These are phyloP conservation scores for Starmerella sirachaensis DNA, from an alignment of 805 yeast species.

Conservation along the genomic window DNA sequence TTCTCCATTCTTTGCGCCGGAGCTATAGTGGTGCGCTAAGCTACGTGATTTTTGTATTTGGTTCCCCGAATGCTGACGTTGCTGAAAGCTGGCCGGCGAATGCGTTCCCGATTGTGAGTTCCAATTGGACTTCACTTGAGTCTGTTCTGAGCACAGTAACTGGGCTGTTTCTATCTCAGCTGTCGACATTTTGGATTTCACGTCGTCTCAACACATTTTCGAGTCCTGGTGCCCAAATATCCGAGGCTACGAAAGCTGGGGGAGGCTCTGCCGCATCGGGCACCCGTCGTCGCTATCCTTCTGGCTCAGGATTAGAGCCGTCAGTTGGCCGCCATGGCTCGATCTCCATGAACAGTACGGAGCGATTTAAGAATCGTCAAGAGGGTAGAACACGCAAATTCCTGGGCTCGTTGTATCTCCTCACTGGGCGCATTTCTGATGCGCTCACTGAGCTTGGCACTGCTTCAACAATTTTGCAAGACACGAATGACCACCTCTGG, in stretches of 20 bases:
- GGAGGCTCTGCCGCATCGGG: background rate
- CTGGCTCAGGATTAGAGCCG: constrained; percentile 9
- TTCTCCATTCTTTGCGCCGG: constrained; percentile 34
- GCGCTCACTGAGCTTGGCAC: constrained; percentile 69
- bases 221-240: constrained; percentile 39
- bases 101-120: constrained; percentile 24
- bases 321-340: constrained; percentile 25
- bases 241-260: background rate
- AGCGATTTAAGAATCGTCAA: constrained; percentile 36
- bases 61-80: constrained; percentile 18
- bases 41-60: constrained; percentile 46
- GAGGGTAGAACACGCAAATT: constrained; percentile 66
- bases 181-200: constrained; percentile 56
- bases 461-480: constrained; percentile 46
- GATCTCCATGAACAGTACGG: constrained; percentile 27
- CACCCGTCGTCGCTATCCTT: constrained; percentile 1
- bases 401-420: constrained; percentile 59
- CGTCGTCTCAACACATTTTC: constrained; percentile 69
- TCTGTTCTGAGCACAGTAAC: constrained; percentile 66
- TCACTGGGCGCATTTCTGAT: constrained; percentile 66
- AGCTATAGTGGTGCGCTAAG: constrained; percentile 42
- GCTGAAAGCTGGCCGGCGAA: constrained; percentile 12
- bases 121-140: constrained; percentile 35
- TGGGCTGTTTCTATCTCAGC: constrained; percentile 45
- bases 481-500: constrained; percentile 72